Evolutionary conservation across 805 yeast species (phyloP).

Genomic region (Lipomyces japonicus): DNA sequence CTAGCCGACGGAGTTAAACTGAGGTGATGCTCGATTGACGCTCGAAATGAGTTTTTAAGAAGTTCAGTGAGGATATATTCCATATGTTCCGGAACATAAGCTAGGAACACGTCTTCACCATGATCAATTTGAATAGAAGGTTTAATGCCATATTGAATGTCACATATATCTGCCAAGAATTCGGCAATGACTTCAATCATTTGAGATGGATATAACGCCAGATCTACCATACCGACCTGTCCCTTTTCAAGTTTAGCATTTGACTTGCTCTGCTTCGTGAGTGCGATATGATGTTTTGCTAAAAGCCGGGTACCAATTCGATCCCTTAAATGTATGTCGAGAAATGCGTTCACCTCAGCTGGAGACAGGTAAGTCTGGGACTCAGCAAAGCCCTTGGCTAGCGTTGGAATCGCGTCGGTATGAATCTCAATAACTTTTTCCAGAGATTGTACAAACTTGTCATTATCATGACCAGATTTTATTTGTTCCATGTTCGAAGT

Average conservation of each 20-base stretch:
- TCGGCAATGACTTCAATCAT: constrained; percentile 62
- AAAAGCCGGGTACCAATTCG: constrained; percentile 82
- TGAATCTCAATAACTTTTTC: constrained; percentile 66
- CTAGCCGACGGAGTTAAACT: constrained; percentile 8
- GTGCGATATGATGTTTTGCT: constrained; percentile 76
- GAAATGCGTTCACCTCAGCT: constrained; percentile 54
- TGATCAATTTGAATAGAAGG: constrained; percentile 58
- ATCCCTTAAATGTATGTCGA: constrained; percentile 74
- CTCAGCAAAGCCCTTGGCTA: constrained; percentile 80
- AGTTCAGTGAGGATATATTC: constrained; percentile 86
- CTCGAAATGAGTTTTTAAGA: constrained; percentile 80
- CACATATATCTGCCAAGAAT: constrained; percentile 77
- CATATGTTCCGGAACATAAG: constrained; percentile 81
- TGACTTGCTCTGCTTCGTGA: constrained; percentile 43
- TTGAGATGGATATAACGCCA: constrained; percentile 58
- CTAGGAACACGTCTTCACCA: constrained; percentile 58
- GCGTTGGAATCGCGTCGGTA: constrained; percentile 73
- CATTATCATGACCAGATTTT: constrained; percentile 52
- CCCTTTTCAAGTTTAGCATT: background rate
- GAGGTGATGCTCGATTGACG: constrained; percentile 65
- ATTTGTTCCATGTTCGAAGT: constrained; percentile 44
- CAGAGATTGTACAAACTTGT: constrained; percentile 51
- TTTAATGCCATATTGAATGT: constrained; percentile 74
- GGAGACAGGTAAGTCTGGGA: constrained; percentile 47
- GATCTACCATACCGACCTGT: constrained; percentile 61